These are phyloP conservation scores for Borovskyia barvae DNA, from an alignment of 208 protist genomes.

Conservation along the genomic window DNA sequence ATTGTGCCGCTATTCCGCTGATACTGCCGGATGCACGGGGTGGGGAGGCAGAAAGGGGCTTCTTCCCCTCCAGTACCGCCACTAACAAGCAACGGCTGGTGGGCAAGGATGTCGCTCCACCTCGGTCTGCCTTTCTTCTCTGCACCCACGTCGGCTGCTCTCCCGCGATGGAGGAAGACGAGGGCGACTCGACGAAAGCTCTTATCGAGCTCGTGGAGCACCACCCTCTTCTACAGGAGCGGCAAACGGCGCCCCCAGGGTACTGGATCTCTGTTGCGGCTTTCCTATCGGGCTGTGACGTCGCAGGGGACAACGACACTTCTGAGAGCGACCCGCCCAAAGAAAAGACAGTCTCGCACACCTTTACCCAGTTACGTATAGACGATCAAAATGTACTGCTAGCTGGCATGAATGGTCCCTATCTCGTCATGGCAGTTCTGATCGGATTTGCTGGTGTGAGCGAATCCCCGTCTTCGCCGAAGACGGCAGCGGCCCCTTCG, in stretches of 20 bases:
- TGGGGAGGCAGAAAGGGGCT: not conserved
- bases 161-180: not conserved
- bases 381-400: constrained; percentile 10
- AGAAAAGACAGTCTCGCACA: not conserved
- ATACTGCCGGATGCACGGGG: constrained; percentile 22
- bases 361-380: constrained; percentile 13
- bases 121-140: constrained; percentile 7
- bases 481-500: not conserved
- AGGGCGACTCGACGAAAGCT: not conserved
- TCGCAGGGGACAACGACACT: not conserved
- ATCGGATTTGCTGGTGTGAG: constrained; percentile 1
- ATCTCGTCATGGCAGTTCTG: constrained; percentile 15
- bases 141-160: constrained; percentile 15
- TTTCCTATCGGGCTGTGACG: not conserved
- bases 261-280: constrained; percentile 5
- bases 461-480: not conserved
- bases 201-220: constrained; percentile 7
- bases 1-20: constrained; percentile 39
- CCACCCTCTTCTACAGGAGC: constrained; percentile 16
- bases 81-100: too few species aligned
- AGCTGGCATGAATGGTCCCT: constrained; percentile 21
- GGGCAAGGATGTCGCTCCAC: not conserved
- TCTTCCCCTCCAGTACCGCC: too few species aligned
- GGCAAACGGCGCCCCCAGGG: not conserved
- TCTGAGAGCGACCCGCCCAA: not conserved